These are phyloP conservation scores for Darksidea phi DNA, from an alignment of 495 filamentous ascomycete species.

Conservation along the genomic window DNA sequence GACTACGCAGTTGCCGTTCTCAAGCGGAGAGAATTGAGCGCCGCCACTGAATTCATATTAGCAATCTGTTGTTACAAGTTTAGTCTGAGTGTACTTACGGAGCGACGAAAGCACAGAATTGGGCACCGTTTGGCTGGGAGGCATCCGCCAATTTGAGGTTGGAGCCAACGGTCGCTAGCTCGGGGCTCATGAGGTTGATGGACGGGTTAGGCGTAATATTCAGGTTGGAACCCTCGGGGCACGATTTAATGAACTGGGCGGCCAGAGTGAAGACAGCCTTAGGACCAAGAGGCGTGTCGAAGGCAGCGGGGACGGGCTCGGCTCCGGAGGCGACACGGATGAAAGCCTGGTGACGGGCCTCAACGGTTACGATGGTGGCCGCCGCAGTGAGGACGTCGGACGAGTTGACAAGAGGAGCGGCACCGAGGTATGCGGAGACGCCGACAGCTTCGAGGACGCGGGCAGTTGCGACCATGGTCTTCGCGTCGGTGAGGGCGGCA, in stretches of 20 bases:
- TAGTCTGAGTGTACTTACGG: conserved; percentile 24
- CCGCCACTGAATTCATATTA: conserved; percentile 26
- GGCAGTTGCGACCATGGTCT: conserved; percentile 59
- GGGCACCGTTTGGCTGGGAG: conserved; percentile 46
- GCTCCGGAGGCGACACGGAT: conserved; percentile 52
- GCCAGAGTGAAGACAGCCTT: conserved; percentile 62
- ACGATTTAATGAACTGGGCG: conserved; percentile 61
- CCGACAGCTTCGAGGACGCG: conserved; percentile 62
- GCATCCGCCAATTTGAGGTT: conserved; percentile 47
- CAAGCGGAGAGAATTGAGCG: conserved; percentile 20
- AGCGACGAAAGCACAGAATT: conserved; percentile 57
- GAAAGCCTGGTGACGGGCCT: conserved; percentile 61
- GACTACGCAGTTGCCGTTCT: conserved; percentile 28
- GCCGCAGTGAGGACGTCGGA: conserved; percentile 55
- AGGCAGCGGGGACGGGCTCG: conserved; percentile 57
- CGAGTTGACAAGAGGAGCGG: conserved; percentile 56
- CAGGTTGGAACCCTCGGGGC: conserved; percentile 58
- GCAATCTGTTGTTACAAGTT: not conserved
- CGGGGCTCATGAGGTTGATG: conserved; percentile 52
- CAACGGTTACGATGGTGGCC: conserved; percentile 59
- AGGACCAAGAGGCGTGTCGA: conserved; percentile 59
- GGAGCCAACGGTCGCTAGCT: conserved; percentile 47
- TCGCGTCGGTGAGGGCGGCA: conserved; percentile 55
- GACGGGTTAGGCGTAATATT: conserved; percentile 57
- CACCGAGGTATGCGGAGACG: conserved; percentile 59